A percentile compares a stretch with the other conserved stretches of the same genome.
phyloP scores from a whole-genome alignment of 2,329 filamentous ascomycete species.

The Simplicillium aogashimaense region DNA sequence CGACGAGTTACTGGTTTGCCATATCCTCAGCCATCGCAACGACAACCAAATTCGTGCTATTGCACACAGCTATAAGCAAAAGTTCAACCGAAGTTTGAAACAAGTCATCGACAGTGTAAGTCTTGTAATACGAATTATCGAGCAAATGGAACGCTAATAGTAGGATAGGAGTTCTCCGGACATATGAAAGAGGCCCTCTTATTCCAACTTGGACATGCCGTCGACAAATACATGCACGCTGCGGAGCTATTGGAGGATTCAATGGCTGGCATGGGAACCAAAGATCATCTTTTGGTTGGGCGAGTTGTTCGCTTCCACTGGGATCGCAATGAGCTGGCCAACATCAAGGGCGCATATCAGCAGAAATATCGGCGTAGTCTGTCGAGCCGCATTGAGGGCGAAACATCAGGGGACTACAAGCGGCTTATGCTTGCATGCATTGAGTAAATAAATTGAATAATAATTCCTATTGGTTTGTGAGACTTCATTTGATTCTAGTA shows the following conservation, averaged over 20 bases:
- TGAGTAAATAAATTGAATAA: constrained; percentile 23
- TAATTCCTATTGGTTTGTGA: too few species aligned
- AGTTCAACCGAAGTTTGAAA: constrained; percentile 61
- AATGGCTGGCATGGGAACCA: constrained; percentile 82
- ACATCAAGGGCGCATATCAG: constrained; percentile 70
- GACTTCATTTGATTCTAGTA: too few species aligned
- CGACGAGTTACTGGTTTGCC: constrained; percentile 68
- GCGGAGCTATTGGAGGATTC: constrained; percentile 73
- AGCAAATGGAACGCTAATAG: constrained; percentile 5
- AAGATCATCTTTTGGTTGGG: constrained; percentile 68
- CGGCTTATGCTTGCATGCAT: constrained; percentile 63
- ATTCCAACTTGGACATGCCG: constrained; percentile 65
- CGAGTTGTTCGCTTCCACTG: constrained; percentile 78
- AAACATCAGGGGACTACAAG: constrained; percentile 81
- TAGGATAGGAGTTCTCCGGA: constrained; percentile 63
- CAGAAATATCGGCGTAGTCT: constrained; percentile 61
- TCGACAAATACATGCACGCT: constrained; percentile 76
- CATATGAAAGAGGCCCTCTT: constrained; percentile 85
- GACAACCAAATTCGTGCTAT: constrained; percentile 81
- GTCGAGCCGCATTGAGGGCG: constrained; percentile 60
- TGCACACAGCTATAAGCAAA: constrained; percentile 60
- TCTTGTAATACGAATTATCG: constrained; percentile 1
- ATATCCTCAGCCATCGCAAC: constrained; percentile 65
- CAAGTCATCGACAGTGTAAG: constrained; percentile 61
- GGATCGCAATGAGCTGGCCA: constrained; percentile 64